A percentile compares a stretch with the other conserved stretches of the same genome.
Conservation (phyloP, 1,284 basidiomycete species). For the Moesziomyces globuligerus region DNA sequence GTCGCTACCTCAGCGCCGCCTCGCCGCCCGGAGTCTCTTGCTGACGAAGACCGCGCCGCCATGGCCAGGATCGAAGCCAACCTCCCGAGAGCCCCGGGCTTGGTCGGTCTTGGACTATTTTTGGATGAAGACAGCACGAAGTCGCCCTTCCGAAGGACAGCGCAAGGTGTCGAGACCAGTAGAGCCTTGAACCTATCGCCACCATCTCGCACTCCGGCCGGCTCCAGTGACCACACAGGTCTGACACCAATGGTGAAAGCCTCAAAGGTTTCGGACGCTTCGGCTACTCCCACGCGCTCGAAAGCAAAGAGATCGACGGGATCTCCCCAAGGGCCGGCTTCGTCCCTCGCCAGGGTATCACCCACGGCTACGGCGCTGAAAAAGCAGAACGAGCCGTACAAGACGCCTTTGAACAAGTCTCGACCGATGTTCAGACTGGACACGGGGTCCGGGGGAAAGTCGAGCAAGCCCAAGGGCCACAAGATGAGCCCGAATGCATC, state of each 20-base stretch:
- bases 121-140: constrained; percentile 27
- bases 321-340: constrained; percentile 6
- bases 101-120: constrained; percentile 36
- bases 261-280: constrained; percentile 15
- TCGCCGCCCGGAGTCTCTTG: not conserved
- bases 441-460: constrained; percentile 34
- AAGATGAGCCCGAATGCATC: constrained; percentile 36
- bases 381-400: constrained; percentile 12
- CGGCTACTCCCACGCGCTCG: constrained; percentile 28
- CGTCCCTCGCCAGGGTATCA: constrained; percentile 2
- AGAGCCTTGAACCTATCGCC: not conserved
- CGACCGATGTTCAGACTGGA: constrained; percentile 47
- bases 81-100: constrained; percentile 19
- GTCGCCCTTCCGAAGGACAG: constrained; percentile 21
- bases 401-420: constrained; percentile 41
- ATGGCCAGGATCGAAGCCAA: constrained; percentile 14
- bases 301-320: constrained; percentile 13
- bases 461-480: constrained; percentile 36
- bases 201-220: not conserved
- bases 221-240: constrained; percentile 14
- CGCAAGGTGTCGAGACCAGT: not conserved
- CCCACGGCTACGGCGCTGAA: constrained; percentile 13
- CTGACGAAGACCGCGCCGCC: constrained; percentile 11
- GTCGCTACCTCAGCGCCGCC: not conserved
- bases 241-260: constrained; percentile 44